Base-by-base conservation (phyloP, 2,329 filamentous ascomycete species). In the Pseudogymnoascus pannorum region DNA sequence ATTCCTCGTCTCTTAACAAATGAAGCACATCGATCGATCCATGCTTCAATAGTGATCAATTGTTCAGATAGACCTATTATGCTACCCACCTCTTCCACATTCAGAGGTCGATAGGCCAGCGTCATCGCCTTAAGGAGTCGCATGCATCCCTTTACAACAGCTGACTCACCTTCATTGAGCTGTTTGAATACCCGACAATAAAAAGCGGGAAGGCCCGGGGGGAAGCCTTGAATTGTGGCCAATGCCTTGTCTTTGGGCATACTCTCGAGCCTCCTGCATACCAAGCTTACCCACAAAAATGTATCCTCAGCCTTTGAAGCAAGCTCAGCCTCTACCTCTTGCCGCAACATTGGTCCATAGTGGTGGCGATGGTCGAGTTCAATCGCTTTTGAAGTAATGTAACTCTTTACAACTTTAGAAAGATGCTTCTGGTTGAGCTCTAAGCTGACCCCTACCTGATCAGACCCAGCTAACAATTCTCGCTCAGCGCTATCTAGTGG, bases 221-320 rank as follows among this genome's bases (percentile, higher is more conserved):
- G 70, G 24, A 70, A 57, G 14, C 64, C 38, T 65, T 67, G 62
- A 62, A 66, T 62, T 40, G 61, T 63, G 14, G 58, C 24, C 29
- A 67, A 61, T 18, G 59, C 60, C 42, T 66, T 11, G 22, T 64
- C 54, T 33, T 12, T 58, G 35, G 22, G 24, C 11, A 63, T 58
- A 26, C 44, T 57, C 59, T 66, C 62, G 11, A 72, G 69, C 29
- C 8, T 60, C 62, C 68, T 70, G 51, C 66, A 71, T 31, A 70
- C 69, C 58, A 72, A 58, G 62, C 66, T 70, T 3, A 69, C 68
- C 69, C 69, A 71, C 31, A 71, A 61, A 64, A 71, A 6, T 14
- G 68, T 71, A 9, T 63, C 62, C 35, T 70, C 66, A 35, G 69
- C 60, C 59, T 62, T 67, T 61, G 51, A 7, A 60, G n/a, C 54